A percentile compares a stretch with the other conserved stretches of the same genome.
Evolutionary conservation across 2,329 filamentous ascomycete genomes (phyloP).

Genomic region (Aspergillus fischeri): DNA sequence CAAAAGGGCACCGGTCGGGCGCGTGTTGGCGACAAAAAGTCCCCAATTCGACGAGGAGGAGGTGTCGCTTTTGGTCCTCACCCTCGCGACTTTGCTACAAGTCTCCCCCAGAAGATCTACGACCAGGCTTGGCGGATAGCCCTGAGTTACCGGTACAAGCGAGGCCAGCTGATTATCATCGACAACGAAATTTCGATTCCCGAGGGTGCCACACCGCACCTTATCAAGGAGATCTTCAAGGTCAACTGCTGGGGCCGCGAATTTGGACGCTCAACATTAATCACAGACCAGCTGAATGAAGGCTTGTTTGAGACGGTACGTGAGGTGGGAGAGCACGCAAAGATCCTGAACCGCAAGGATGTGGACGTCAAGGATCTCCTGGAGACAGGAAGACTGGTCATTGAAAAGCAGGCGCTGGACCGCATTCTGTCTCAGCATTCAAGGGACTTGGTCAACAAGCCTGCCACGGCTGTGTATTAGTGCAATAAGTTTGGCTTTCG

Average conservation of each 20-base stretch:
- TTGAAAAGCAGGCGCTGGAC: constrained; percentile 77
- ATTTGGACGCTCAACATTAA: constrained; percentile 68
- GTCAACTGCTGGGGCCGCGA: constrained; percentile 65
- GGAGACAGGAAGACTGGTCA: constrained; percentile 76
- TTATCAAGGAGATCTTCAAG: constrained; percentile 64
- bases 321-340: constrained; percentile 61
- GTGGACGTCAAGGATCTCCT: constrained; percentile 95
- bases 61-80: constrained; percentile 88
- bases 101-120: constrained; percentile 83
- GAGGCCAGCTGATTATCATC: constrained; percentile 81
- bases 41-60: constrained; percentile 76
- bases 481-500: constrained; percentile 4
- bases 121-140: constrained; percentile 94
- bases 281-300: constrained; percentile 60
- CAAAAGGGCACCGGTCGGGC: constrained; percentile 85
- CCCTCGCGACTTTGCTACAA: constrained; percentile 83
- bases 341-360: constrained; percentile 65
- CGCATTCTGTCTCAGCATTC: constrained; percentile 67
- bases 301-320: constrained; percentile 65
- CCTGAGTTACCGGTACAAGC: constrained; percentile 82
- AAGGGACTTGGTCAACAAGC: constrained; percentile 34
- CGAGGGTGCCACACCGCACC: constrained; percentile 48
- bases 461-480: constrained; percentile 33
- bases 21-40: constrained; percentile 75
- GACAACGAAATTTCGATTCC: constrained; percentile 70